Conservation (phyloP, 352 stramenopile species). For the Plasmopara halstedii region DNA sequence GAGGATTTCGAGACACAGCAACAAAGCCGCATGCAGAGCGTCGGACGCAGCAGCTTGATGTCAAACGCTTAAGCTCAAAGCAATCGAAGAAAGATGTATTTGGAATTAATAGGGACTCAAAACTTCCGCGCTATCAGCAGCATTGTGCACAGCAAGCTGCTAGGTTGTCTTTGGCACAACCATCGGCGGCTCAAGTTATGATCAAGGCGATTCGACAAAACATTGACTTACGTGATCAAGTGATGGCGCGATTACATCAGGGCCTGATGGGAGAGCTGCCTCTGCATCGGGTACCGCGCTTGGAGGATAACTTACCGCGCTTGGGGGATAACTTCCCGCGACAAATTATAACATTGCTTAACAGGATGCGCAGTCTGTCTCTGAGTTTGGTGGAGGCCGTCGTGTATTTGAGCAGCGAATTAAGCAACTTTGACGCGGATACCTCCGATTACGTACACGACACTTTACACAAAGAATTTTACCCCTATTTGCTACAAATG, state of each 20-base stretch:
- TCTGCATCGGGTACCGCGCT: conserved; percentile 14
- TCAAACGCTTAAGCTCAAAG: conserved; percentile 40
- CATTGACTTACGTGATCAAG: conserved; percentile 32
- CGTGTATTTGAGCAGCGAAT: conserved; percentile 40
- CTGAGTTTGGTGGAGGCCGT: conserved; percentile 60
- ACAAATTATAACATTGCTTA: conserved; percentile 42
- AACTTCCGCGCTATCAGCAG: conserved; percentile 1
- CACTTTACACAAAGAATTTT: conserved; percentile 37
- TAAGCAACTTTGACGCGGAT: neutral
- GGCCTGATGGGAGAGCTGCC: conserved; percentile 20
- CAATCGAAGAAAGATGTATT: conserved; percentile 60
- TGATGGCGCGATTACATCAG: conserved; percentile 33
- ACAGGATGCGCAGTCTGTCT: conserved; percentile 48
- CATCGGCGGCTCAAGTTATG: conserved; percentile 28
- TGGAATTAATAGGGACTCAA: conserved; percentile 22
- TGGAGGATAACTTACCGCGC: conserved; percentile 19
- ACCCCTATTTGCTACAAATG: conserved; percentile 38
- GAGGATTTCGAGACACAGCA: conserved; percentile 4
- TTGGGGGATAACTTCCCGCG: conserved; percentile 19
- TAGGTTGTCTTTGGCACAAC: conserved; percentile 1
- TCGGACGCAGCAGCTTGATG: conserved; percentile 12
- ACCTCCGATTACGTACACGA: conserved; percentile 11
- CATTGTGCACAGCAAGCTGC: conserved; percentile 1
- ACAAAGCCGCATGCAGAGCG: conserved; percentile 3
- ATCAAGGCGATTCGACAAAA: conserved; percentile 46